Evolutionary conservation across 352 stramenopile species (phyloP).

Genomic region (Pythium apleroticum): DNA sequence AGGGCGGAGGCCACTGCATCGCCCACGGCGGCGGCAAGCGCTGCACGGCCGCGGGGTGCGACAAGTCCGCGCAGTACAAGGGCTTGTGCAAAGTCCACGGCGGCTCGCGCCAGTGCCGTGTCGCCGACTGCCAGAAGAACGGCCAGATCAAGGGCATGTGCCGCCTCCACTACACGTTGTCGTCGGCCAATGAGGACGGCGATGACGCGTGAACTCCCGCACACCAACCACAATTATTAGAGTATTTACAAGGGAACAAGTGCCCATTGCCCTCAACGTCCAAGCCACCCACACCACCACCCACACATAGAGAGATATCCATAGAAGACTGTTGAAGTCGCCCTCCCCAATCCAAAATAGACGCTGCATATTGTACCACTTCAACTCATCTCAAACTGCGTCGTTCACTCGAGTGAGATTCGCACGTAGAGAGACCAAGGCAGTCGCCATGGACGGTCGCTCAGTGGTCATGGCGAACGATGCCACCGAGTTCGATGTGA

Average conservation of each 20-base stretch:
- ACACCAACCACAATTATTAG: background rate
- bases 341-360: background rate
- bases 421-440: background rate
- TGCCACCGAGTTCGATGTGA: background rate
- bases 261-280: too few relatives aligned
- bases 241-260: background rate
- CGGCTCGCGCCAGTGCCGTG: slow-evolving; percentile 67
- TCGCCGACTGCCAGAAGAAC: slow-evolving; percentile 79
- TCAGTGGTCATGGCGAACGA: background rate
- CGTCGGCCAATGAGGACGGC: slow-evolving; percentile 24
- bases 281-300: slow-evolving; percentile 5
- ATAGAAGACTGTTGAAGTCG: background rate
- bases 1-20: slow-evolving; percentile 76
- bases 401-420: background rate
- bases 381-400: background rate
- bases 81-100: slow-evolving; percentile 85
- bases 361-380: background rate
- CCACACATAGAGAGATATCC: background rate
- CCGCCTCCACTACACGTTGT: slow-evolving; percentile 52
- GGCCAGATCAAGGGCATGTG: slow-evolving; percentile 80
- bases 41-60: slow-evolving; percentile 57
- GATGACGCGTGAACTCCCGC: slow-evolving; percentile 6
- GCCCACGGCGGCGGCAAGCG: slow-evolving; percentile 60
- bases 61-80: slow-evolving; percentile 82
- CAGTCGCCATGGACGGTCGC: slow-evolving; percentile 12